Percentiles rank a stretch among this genome's conserved stretches.
phyloP scores from a whole-genome alignment of 1,284 basidiomycete genomes.

The Athelia psychrophila region DNA sequence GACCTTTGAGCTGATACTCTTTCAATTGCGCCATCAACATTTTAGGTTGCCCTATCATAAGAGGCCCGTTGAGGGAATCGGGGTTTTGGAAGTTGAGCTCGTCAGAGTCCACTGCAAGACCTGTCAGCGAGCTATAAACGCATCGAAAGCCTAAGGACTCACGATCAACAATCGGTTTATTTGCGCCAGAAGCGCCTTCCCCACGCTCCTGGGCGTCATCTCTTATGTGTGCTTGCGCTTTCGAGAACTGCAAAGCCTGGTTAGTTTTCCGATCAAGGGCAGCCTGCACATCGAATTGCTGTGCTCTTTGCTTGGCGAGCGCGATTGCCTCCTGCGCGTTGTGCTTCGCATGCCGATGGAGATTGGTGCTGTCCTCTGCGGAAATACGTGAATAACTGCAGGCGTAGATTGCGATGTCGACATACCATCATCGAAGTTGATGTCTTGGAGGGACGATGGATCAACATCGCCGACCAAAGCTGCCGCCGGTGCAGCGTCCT shows the following conservation, averaged over 20 bases:
- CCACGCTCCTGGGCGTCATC: slow-evolving; percentile 42
- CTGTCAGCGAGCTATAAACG: slow-evolving; percentile 8
- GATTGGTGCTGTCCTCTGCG: slow-evolving; percentile 86
- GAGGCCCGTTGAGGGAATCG: slow-evolving; percentile 83
- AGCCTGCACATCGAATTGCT: slow-evolving; percentile 82
- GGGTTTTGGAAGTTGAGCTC: slow-evolving; percentile 99
- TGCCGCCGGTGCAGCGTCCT: slow-evolving; percentile 49
- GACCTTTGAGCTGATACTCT: slow-evolving; percentile 97
- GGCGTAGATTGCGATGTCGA: slow-evolving; percentile 16
- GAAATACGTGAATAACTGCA: slow-evolving; percentile 1
- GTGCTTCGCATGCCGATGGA: slow-evolving; percentile 83
- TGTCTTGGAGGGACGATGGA: slow-evolving; percentile 61
- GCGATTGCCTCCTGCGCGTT: slow-evolving; percentile 92
- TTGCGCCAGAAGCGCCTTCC: slow-evolving; percentile 21
- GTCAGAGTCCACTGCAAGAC: slow-evolving; percentile 79
- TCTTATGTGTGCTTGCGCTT: slow-evolving; percentile 58
- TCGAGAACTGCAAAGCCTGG: slow-evolving; percentile 67
- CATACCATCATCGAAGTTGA: slow-evolving; percentile 92
- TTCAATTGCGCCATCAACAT: slow-evolving; percentile 98
- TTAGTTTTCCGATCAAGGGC: slow-evolving; percentile 81
- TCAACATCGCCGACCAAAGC: slow-evolving; percentile 56
- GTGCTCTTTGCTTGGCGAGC: slow-evolving; percentile 78
- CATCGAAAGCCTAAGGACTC: slow-evolving; percentile 25
- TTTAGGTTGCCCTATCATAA: slow-evolving; percentile 89
- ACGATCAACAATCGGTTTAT: slow-evolving; percentile 64